Conservation (phyloP, 2,329 filamentous ascomycete species). For the Verticillium alfalfae region DNA sequence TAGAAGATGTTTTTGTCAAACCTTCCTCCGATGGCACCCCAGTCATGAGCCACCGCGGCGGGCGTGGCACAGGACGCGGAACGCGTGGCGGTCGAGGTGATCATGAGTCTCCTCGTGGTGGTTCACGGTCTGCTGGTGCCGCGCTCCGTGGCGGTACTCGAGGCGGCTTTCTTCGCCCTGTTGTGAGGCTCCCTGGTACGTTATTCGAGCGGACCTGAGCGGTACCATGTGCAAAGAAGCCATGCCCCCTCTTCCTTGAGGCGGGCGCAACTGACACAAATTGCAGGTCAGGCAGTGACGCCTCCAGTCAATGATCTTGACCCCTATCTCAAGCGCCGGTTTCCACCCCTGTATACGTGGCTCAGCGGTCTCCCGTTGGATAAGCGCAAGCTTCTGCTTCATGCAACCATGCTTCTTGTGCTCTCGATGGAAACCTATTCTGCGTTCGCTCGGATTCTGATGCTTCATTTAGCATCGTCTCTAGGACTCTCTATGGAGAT, state of each 20-base stretch:
- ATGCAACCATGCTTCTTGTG: conserved; percentile 66
- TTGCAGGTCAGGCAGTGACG: conserved; percentile 8
- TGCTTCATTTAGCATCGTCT: conserved; percentile 66
- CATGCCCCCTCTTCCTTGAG: not conserved
- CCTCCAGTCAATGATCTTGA: conserved; percentile 23
- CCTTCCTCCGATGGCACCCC: conserved; percentile 23
- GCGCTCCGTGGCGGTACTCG: conserved; percentile 7
- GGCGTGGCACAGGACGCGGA: conserved; percentile 14
- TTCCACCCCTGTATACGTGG: conserved; percentile 54
- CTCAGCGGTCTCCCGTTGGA: conserved; percentile 55
- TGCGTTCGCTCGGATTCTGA: conserved; percentile 65
- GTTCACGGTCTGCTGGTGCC: conserved; percentile 6
- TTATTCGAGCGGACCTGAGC: not conserved
- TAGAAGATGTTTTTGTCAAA: conserved; percentile 61
- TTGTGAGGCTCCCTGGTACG: not conserved
- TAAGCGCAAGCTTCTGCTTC: conserved; percentile 62
- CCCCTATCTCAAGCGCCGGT: conserved; percentile 41
- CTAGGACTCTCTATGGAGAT: conserved; percentile 61
- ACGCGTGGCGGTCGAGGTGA: conserved; percentile 12
- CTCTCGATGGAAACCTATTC: conserved; percentile 74
- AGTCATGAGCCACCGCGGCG: conserved; percentile 15
- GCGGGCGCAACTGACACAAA: conserved; percentile 7
- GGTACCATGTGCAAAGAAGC: not conserved
- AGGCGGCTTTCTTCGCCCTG: conserved; percentile 4
- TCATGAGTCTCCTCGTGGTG: conserved; percentile 2